A percentile compares a stretch with the other conserved stretches of the same genome.
Conservation (phyloP, 768 basidiomycete species). For the Multifurca ochricompacta region DNA sequence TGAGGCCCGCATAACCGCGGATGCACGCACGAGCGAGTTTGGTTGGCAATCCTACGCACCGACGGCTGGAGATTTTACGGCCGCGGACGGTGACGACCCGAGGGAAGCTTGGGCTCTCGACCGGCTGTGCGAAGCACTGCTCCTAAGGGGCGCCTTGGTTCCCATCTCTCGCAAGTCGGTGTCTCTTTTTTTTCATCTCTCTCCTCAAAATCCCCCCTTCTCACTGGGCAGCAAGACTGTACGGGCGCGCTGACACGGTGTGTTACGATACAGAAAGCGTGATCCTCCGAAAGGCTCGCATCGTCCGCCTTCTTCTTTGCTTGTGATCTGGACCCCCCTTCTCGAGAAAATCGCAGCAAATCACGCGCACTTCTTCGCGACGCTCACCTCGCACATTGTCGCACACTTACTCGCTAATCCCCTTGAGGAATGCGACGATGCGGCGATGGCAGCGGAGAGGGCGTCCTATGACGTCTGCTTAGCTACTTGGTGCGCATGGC, state of each 20-base stretch:
- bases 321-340: constrained; percentile 62
- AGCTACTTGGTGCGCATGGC: constrained; percentile 67
- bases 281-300: constrained; percentile 35
- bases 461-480: constrained; percentile 51
- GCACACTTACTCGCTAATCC: constrained; percentile 27
- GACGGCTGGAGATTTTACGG: background rate
- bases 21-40: constrained; percentile 33
- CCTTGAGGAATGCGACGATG: constrained; percentile 9
- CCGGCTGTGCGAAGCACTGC: constrained; percentile 53
- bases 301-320: constrained; percentile 41
- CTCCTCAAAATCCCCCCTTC: background rate
- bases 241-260: background rate
- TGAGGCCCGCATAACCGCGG: constrained; percentile 60
- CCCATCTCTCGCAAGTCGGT: constrained; percentile 78
- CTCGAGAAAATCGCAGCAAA: constrained; percentile 46
- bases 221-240: background rate
- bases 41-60: constrained; percentile 36
- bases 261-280: constrained; percentile 43
- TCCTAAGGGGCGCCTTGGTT: constrained; percentile 68
- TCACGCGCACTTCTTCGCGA: constrained; percentile 47
- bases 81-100: constrained; percentile 31
- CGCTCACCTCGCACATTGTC: constrained; percentile 42
- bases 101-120: constrained; percentile 66
- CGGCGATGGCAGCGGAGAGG: constrained; percentile 19
- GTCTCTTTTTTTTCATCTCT: background rate